Evolutionary conservation across 768 basidiomycete genomes (phyloP).

Genomic region (Leucosporidium yakuticum): DNA sequence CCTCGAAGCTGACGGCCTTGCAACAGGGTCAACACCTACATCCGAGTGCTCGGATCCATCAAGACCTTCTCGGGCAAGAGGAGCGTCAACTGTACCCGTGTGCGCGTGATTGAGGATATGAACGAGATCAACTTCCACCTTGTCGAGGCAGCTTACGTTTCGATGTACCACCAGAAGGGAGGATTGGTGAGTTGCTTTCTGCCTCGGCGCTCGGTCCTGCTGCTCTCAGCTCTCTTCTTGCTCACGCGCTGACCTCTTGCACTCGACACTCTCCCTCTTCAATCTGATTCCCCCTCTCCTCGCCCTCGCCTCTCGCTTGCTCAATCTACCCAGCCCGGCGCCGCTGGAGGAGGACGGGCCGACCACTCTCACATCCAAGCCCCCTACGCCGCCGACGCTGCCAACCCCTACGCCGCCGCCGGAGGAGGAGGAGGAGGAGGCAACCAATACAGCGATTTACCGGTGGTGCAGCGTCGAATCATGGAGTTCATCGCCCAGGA

Average conservation of each 20-base stretch:
- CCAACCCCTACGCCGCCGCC: slow-evolving; percentile 26
- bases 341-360: neutral
- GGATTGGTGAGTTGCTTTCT: slow-evolving; percentile 47
- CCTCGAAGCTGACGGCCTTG: neutral
- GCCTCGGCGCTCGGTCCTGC: too few species aligned
- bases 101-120: slow-evolving; percentile 61
- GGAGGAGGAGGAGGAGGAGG: slow-evolving; percentile 9
- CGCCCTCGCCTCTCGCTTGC: too few species aligned
- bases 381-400: slow-evolving; percentile 21
- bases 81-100: slow-evolving; percentile 71
- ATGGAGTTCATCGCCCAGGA: slow-evolving; percentile 55
- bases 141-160: slow-evolving; percentile 63
- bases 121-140: slow-evolving; percentile 79
- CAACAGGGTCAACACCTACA: slow-evolving; percentile 64
- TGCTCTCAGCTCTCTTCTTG: neutral
- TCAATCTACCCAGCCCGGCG: slow-evolving; percentile 14
- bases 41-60: slow-evolving; percentile 71
- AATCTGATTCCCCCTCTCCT: neutral
- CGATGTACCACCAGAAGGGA: slow-evolving; percentile 57
- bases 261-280: too few species aligned
- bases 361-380: neutral
- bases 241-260: neutral
- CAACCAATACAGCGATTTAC: slow-evolving; percentile 54
- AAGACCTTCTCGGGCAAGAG: slow-evolving; percentile 75
- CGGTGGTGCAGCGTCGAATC: slow-evolving; percentile 59